Evolutionary conservation across 768 basidiomycete genomes (phyloP).

Genomic region (Mycena belliarum): DNA sequence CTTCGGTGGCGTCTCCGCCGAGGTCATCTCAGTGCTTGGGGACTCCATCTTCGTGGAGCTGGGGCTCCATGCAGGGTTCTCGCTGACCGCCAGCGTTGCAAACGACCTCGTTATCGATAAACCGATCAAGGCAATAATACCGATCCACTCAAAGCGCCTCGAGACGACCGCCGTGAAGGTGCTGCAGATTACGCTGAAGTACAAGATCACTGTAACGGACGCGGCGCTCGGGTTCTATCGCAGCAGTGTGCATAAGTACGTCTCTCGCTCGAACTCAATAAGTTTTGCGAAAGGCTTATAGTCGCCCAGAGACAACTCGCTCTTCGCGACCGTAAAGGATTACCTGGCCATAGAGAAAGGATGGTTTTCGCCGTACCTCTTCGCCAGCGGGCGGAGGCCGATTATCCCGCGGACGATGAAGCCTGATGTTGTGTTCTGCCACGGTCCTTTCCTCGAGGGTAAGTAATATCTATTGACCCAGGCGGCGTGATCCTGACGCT

Average conservation of each 20-base stretch:
- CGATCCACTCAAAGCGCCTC: slow-evolving; percentile 52
- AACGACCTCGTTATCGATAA: slow-evolving; percentile 55
- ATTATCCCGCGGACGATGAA: slow-evolving; percentile 63
- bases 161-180: slow-evolving; percentile 61
- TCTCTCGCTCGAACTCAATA: not conserved
- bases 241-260: slow-evolving; percentile 57
- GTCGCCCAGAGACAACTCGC: slow-evolving; percentile 46
- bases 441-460: slow-evolving; percentile 64
- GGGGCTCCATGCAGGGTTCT: slow-evolving; percentile 56
- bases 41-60: slow-evolving; percentile 61
- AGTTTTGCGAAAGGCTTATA: slow-evolving; percentile 1
- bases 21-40: slow-evolving; percentile 49
- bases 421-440: slow-evolving; percentile 66
- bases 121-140: slow-evolving; percentile 48
- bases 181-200: slow-evolving; percentile 59
- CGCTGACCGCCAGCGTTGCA: slow-evolving; percentile 47
- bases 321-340: slow-evolving; percentile 62
- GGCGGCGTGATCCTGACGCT: not conserved
- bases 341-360: slow-evolving; percentile 65
- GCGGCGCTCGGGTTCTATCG: slow-evolving; percentile 63
- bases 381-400: slow-evolving; percentile 59
- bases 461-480: slow-evolving; percentile 6
- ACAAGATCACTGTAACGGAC: slow-evolving; percentile 58
- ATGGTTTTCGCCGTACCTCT: slow-evolving; percentile 69
- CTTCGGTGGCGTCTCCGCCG: slow-evolving; percentile 58